Evolutionary conservation across 805 yeast genomes (phyloP), one percentile per base, ranked within the genome.

Genomic region (Hanseniaspora meyeri): DNA sequence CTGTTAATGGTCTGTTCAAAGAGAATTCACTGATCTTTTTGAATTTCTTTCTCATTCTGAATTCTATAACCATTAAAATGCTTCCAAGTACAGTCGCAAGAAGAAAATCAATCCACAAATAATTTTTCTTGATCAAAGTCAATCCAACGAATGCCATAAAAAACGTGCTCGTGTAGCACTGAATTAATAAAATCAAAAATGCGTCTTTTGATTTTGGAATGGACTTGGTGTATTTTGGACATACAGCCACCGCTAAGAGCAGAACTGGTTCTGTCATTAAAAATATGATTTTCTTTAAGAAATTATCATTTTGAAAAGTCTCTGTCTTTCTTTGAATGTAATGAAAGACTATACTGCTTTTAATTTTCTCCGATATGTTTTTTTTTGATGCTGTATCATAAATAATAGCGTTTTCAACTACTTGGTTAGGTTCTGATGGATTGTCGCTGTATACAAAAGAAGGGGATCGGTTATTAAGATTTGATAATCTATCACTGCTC

Each of bases 241-340:
- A 65, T 12, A 74, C 68, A 12, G 72, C 43, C 47, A 69, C 64
- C 5, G 72, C 59, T 1, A 69, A 10, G 2, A 72, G 57, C 1
- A 71, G 65, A 27, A 70, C 63, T 14, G 76, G 75, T 4, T 68
- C 60, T 12, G 71, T 69, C 2, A 68, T 19, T 0, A 71, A 37
- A 2, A 70, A 68, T 19, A 71, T 59, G 2, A 64, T 9, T 45
- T 63, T 65, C 49, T 69, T 68, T 4, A 62, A 34, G 0, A 59
- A 24, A 1, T 69, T 54, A 59, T 69, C 68, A 11, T 57, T 38
- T 1, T 57, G 40, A 32, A 70, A 70, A 16, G 66, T 60, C 14
- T 60, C 38, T 36, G 72, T 54, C 42, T 73, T 71, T 12, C 75
- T 75, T 20, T 70, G 9, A 8, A 51, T 19, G 8, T 31, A 43